Conservation (phyloP, 371 early-diverging fungal species). For the Apophysomyces ossiformis region DNA sequence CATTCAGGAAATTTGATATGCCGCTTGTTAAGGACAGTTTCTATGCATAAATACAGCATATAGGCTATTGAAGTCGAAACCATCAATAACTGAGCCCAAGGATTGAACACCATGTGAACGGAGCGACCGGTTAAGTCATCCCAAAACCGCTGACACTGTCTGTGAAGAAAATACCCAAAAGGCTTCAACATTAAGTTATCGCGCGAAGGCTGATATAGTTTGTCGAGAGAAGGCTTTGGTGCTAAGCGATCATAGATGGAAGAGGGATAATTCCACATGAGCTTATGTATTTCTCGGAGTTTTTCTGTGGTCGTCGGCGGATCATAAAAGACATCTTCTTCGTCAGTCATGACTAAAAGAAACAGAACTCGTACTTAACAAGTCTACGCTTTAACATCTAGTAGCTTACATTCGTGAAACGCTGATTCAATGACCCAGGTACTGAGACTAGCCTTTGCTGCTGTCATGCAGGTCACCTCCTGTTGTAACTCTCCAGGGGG, state of each 20-base stretch:
- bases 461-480: constrained; percentile 85
- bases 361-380: background rate
- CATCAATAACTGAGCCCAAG: constrained; percentile 21
- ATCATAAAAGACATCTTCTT: constrained; percentile 14
- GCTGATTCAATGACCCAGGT: constrained; percentile 64
- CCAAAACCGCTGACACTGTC: constrained; percentile 26
- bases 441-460: constrained; percentile 57
- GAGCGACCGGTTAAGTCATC: constrained; percentile 29
- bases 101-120: constrained; percentile 31
- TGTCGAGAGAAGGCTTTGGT: background rate
- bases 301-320: constrained; percentile 23
- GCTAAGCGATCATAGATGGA: constrained; percentile 29
- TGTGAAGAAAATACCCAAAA: constrained; percentile 26
- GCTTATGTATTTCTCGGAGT: constrained; percentile 32
- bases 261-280: constrained; percentile 31
- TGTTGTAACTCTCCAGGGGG: constrained; percentile 68
- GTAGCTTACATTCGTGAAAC: constrained; percentile 36
- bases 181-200: constrained; percentile 9
- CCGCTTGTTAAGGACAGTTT: constrained; percentile 31
- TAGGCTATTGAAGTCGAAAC: constrained; percentile 13
- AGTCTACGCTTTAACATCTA: background rate
- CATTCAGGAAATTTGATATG: constrained; percentile 25
- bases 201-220: constrained; percentile 3
- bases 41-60: constrained; percentile 13
- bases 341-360: constrained; percentile 22